Conservation (phyloP, 2,329 filamentous ascomycete species). For the Verticillium nubilum region DNA sequence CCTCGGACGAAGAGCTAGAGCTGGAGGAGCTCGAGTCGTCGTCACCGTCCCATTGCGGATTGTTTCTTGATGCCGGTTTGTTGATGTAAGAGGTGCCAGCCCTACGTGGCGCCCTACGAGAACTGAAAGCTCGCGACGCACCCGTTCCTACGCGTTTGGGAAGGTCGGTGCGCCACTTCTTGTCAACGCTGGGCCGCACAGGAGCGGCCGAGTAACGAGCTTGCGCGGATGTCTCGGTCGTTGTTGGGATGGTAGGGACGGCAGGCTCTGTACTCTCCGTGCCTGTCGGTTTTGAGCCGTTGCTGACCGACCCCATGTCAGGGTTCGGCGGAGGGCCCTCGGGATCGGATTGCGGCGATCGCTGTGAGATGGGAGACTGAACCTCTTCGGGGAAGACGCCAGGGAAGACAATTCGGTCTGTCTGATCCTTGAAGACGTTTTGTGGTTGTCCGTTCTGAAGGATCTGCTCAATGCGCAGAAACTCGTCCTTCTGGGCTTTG, state of each 20-base stretch:
- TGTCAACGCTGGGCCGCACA: constrained; percentile 12
- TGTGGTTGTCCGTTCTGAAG: constrained; percentile 17
- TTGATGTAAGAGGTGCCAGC: constrained; percentile 23
- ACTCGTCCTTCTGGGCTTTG: not conserved
- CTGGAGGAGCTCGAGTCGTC: constrained; percentile 10
- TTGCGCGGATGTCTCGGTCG: not conserved
- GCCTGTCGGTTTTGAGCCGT: not conserved
- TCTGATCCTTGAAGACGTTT: constrained; percentile 23
- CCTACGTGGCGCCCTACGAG: constrained; percentile 14
- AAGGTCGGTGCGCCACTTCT: constrained; percentile 16
- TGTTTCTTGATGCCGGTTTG: constrained; percentile 16
- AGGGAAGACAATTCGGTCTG: constrained; percentile 25
- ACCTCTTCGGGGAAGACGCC: constrained; percentile 23
- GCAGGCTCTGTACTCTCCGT: not conserved
- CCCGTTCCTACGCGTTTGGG: constrained; percentile 1
- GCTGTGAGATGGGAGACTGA: constrained; percentile 9
- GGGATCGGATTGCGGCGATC: not conserved
- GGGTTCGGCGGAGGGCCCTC: not conserved
- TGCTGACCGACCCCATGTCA: not conserved
- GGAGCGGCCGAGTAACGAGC: not conserved
- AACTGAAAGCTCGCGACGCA: constrained; percentile 8
- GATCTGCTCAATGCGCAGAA: constrained; percentile 20
- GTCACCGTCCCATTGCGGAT: constrained; percentile 9
- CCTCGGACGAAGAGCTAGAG: constrained; percentile 17
- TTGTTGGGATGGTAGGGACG: no score